These are phyloP conservation scores for Ceratocystis eucalypticola DNA, from an alignment of 2,329 filamentous ascomycete genomes.

Conservation along the genomic window DNA sequence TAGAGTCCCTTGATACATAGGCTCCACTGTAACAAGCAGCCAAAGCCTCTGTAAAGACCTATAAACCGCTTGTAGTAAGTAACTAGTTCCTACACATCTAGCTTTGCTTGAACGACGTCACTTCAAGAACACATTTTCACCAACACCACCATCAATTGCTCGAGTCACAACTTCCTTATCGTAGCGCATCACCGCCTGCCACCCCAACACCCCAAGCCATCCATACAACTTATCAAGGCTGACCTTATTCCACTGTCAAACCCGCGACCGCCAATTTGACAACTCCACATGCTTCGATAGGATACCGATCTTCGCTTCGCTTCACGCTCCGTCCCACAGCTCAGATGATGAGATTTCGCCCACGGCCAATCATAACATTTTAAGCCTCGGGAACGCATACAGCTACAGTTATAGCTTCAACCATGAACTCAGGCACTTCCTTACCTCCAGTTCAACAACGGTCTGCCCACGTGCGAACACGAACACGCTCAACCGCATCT, in stretches of 20 bases:
- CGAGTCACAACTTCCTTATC: neutral
- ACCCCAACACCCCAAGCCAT: neutral
- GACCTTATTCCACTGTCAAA: neutral
- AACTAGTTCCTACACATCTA: no score
- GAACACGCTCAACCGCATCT: constrained; percentile 6
- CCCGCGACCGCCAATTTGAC: neutral
- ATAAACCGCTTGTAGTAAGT: neutral
- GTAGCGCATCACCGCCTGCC: neutral
- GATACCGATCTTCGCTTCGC: neutral
- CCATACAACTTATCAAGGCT: no score
- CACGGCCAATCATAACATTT: neutral
- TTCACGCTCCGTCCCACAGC: neutral
- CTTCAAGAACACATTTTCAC: neutral
- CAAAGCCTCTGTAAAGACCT: neutral
- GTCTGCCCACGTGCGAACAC: constrained; percentile 9
- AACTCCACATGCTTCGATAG: neutral
- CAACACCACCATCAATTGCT: neutral
- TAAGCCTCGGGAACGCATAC: constrained; percentile 1
- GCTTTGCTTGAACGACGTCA: neutral
- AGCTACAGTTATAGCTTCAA: constrained; percentile 2
- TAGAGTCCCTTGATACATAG: neutral
- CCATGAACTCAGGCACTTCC: constrained; percentile 13
- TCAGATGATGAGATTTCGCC: neutral
- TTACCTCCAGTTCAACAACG: constrained; percentile 9
- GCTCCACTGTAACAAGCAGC: neutral